Evolutionary conservation across 2,329 filamentous ascomycete genomes (phyloP), one percentile per base, ranked within the genome.

Genomic region (Fusarium sp.): DNA sequence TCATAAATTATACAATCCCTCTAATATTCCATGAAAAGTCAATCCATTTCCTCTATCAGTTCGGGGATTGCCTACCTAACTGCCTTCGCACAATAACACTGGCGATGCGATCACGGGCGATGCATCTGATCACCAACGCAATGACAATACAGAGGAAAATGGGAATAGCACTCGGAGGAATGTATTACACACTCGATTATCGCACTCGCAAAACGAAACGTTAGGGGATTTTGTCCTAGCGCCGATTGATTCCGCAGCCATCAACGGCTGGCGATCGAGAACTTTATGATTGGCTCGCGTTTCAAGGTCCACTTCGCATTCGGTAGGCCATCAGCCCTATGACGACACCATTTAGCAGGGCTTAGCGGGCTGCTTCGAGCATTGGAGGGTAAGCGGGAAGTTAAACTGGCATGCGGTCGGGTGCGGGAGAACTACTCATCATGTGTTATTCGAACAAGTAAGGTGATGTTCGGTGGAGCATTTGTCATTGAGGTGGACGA

Each of bases 291-390:
- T 67, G 50, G 64, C 9, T 50, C 40, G 37, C 15, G 40, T 13
- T 35, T 47, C 10, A 1, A 30, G 15, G 10, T 33, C 37, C n/a
- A 18, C 60, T 37, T 67, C 64, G 64, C 64, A 67, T 42, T 67
- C 60, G 64, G 49, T 8, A 58, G 43, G 9, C 13, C 9, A 8
- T 43, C 60, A 66, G 42, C 64, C 60, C 35, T 67, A 59, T 67
- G 60, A 65, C 64, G 60, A 65, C 60, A 50, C 50, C n/a, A 66
- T 19, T 59, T 15, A 28, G 23, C 50, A 44, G 40, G 30, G 25
- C 4, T 15, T 9, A 19, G 11, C 5, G 19, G 28, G 11, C 6
- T 47, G 25, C 19, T 28, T 19, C 16, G 11, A 7, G n/a, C 18
- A 52, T 52, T 54, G 35, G 11, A 18, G 35, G 25, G 21, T 56